These are phyloP conservation scores for Aspergillus aculeatinus DNA, from an alignment of 2,329 filamentous ascomycete species.

Conservation along the genomic window DNA sequence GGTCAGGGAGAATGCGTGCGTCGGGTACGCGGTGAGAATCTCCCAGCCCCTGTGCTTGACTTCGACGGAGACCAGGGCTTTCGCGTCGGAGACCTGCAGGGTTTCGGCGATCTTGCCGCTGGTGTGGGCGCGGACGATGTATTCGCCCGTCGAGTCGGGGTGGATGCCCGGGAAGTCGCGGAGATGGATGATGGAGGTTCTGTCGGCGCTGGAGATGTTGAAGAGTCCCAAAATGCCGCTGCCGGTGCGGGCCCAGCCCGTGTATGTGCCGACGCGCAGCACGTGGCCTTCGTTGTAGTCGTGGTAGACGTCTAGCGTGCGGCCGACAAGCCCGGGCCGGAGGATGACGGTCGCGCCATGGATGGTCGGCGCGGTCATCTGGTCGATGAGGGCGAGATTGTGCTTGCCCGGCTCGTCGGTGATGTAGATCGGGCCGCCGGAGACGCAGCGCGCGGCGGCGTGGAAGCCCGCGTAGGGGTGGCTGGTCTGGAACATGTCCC, in stretches of 20 bases:
- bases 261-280: conserved; percentile 76
- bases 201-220: conserved; percentile 65
- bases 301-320: conserved; percentile 70
- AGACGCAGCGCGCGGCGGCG: conserved; percentile 83
- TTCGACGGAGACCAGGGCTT: conserved; percentile 59
- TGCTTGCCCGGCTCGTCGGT: conserved; percentile 86
- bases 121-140: conserved; percentile 71
- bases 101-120: conserved; percentile 58
- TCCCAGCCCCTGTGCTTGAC: conserved; percentile 71
- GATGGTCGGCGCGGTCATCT: conserved; percentile 76
- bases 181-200: conserved; percentile 70
- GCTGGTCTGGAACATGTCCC: conserved; percentile 71
- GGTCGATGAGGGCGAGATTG: conserved; percentile 68
- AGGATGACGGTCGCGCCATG: conserved; percentile 76
- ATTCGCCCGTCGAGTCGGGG: conserved; percentile 49
- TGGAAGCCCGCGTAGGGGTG: conserved; percentile 77
- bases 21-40: conserved; percentile 72
- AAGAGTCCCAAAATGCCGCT: conserved; percentile 80
- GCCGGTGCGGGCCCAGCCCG: conserved; percentile 66
- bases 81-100: conserved; percentile 32
- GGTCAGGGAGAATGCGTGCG: conserved; percentile 53
- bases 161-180: conserved; percentile 71
- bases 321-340: conserved; percentile 72
- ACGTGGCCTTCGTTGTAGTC: conserved; percentile 71
- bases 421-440: conserved; percentile 90